Base-by-base conservation (phyloP, 495 filamentous ascomycete genomes). In the Apiosordaria backusii region DNA sequence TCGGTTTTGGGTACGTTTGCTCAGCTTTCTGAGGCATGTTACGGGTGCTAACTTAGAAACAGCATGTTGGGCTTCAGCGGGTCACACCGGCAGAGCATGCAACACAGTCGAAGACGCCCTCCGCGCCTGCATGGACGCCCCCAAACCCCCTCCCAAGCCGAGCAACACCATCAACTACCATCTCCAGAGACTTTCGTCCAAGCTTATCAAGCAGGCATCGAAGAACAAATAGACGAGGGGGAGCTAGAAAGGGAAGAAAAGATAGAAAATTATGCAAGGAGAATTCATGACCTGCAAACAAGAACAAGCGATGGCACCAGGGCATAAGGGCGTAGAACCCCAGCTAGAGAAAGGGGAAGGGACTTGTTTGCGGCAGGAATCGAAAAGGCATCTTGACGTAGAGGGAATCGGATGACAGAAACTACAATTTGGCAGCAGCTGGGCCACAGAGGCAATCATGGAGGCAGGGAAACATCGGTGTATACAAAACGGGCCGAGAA, bases 111-210 rank as follows among this genome's bases (percentile, higher is more conserved):
- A 97, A 76, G 82, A 90, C 71, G 85, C 89, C 70, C 80, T 99
- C 74, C 85, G 93, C 65, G 79, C 85, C n/a, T 99, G 95, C 83
- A 97, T 97, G 95, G 95, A 99, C 79, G 83, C 84, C 68, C 87
- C 88, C 84, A 88, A 82, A 83, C 80, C 88, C 45, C 82, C 84
- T 68, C 77, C 82, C n/a, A 79, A 84, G 71, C 85, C 87, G 77
- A 89, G 86, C 82, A 97, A 89, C 81, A 90, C 87, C 63, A 94
- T 98, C 85, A 99, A 99, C 80, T 97, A 96, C 83, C 93, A 97
- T 77, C 78, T 99, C 50, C 85, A 85, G 72, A 85, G 95, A 67
- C 88, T 98, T 81, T 93, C 96, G 74, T 88, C 90, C 6, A 89
- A 88, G 74, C 88, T 99, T 35, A 85, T 84, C 53, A 85, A 85